Conservation (phyloP, 1,284 basidiomycete species). For the Tilletia indica region DNA sequence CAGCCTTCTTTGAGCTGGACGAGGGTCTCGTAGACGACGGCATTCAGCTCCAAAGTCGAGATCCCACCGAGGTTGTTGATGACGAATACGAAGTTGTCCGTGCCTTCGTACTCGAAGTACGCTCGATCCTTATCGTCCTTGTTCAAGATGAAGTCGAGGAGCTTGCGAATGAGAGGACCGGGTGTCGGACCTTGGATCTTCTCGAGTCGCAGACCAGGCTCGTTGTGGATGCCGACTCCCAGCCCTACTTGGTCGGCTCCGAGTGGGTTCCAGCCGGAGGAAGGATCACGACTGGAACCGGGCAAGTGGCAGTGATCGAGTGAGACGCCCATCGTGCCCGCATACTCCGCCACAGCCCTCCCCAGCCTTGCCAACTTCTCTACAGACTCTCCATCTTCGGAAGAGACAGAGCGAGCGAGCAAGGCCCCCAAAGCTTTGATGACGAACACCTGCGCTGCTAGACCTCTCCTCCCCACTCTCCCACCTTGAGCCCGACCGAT, state of each 20-base stretch:
- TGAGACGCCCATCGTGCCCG: conserved; percentile 63
- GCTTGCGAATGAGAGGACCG: conserved; percentile 18
- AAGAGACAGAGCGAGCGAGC: conserved; percentile 24
- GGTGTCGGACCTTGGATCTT: conserved; percentile 35
- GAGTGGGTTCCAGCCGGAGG: conserved; percentile 49
- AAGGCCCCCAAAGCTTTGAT: conserved; percentile 53
- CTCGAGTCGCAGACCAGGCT: conserved; percentile 61
- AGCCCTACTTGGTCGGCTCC: conserved; percentile 60
- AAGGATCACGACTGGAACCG: conserved; percentile 56
- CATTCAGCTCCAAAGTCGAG: conserved; percentile 63
- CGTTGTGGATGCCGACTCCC: conserved; percentile 65
- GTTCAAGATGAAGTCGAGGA: conserved; percentile 50
- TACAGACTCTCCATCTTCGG: conserved; percentile 43
- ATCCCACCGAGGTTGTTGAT: conserved; percentile 66
- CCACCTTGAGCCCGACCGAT: conserved; percentile 59
- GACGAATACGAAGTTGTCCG: conserved; percentile 58
- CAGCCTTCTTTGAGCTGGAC: conserved; percentile 58
- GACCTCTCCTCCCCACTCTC: conserved; percentile 59
- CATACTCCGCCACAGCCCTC: conserved; percentile 65
- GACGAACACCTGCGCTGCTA: conserved; percentile 58
- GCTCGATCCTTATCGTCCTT: conserved; percentile 58
- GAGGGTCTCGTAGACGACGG: conserved; percentile 60
- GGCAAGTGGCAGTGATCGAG: conserved; percentile 66
- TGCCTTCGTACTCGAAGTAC: conserved; percentile 58
- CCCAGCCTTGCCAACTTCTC: conserved; percentile 48